Evolutionary conservation across 805 yeast species (phyloP).

Genomic region (Candida endomychidarum): DNA sequence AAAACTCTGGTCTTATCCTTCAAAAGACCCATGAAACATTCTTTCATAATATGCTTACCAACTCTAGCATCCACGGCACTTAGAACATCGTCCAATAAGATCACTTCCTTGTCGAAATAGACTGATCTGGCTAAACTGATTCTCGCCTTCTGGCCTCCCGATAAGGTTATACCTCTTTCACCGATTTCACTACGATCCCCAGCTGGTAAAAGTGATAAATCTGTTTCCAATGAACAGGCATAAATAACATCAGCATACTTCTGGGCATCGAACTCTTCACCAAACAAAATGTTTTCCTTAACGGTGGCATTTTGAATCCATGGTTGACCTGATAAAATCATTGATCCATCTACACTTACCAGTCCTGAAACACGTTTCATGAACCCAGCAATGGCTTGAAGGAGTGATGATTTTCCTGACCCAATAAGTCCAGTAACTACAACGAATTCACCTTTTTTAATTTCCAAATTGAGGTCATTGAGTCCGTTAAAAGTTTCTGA

Average conservation of each 20-base stretch:
- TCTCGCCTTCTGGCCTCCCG: conserved; percentile 40
- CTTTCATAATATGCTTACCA: conserved; percentile 34
- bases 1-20: conserved; percentile 32
- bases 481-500: conserved; percentile 1
- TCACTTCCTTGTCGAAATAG: conserved; percentile 29
- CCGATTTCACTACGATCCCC: conserved; percentile 38
- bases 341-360: conserved; percentile 27
- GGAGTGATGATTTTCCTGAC: conserved; percentile 36
- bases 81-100: conserved; percentile 34
- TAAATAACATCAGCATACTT: conserved; percentile 25
- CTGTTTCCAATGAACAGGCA: conserved; percentile 31
- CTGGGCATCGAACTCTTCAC: conserved; percentile 22
- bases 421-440: conserved; percentile 39
- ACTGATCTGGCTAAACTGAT: conserved; percentile 37
- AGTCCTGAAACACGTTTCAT: conserved; percentile 35
- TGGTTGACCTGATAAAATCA: conserved; percentile 29
- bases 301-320: conserved; percentile 39
- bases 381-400: conserved; percentile 38
- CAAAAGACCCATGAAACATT: conserved; percentile 27
- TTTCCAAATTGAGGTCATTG: conserved; percentile 19
- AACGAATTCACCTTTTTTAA: conserved; percentile 33
- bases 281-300: conserved; percentile 33
- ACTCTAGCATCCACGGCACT: conserved; percentile 40
- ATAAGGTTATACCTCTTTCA: conserved; percentile 36
- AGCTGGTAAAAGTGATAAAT: conserved; percentile 30